Evolutionary conservation across 139 green algal genomes (phyloP).

Genomic region (Asterochloris sp.): DNA sequence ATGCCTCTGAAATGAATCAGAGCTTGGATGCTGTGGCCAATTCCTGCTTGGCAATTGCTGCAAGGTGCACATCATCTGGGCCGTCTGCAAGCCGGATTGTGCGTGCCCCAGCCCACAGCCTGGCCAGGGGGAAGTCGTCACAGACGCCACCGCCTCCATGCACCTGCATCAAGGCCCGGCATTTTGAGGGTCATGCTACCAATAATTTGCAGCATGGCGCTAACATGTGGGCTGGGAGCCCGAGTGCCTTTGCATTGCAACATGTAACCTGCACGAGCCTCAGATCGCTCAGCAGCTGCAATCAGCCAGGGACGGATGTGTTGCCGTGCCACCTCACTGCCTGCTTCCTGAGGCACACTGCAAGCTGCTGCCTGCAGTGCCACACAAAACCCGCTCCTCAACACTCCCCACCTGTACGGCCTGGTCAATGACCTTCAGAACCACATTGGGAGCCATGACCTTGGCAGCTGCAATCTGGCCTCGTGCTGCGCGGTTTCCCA

Average conservation of each 20-base stretch:
- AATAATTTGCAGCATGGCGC: neutral
- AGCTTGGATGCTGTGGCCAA: constrained; percentile 35
- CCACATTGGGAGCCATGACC: constrained; percentile 74
- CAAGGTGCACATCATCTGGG: constrained; percentile 95
- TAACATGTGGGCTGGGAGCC: neutral
- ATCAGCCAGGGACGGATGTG: no score
- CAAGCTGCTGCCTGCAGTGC: neutral
- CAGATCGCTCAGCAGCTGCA: neutral
- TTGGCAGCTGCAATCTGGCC: constrained; percentile 88
- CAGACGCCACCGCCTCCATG: constrained; percentile 83
- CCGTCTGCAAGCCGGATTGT: constrained; percentile 96
- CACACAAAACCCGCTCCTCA: neutral
- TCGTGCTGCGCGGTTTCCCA: constrained; percentile 73
- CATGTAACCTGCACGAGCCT: neutral
- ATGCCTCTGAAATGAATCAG: neutral
- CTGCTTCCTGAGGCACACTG: neutral
- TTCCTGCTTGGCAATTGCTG: constrained; percentile 86
- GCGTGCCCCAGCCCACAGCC: constrained; percentile 77
- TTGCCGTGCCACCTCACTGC: no score
- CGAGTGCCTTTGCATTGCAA: no score
- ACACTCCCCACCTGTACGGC: constrained; percentile 70
- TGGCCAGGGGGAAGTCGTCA: constrained; percentile 77
- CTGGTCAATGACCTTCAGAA: constrained; percentile 72
- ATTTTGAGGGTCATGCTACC: neutral
- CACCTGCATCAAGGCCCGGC: constrained; percentile 46